Percentiles rank a stretch among this genome's conserved stretches.
Conservation (phyloP, 345 rosid species). For the Camelina hispida region DNA sequence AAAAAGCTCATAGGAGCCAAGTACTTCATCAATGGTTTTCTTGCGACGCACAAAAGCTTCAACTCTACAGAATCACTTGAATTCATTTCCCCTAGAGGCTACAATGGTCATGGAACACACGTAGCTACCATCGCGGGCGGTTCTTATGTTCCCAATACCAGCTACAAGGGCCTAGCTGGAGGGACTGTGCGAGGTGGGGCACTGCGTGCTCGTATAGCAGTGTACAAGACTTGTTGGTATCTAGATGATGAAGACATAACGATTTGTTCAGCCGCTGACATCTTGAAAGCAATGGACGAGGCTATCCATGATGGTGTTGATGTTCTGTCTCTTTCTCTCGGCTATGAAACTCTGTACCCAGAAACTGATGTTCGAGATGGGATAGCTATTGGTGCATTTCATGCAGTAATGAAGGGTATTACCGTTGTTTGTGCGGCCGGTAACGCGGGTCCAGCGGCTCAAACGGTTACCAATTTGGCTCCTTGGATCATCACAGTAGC, state of each 20-base stretch:
- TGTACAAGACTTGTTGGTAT: conserved; percentile 63
- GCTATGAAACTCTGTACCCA: conserved; percentile 34
- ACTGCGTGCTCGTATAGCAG: conserved; percentile 54
- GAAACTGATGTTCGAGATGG: conserved; percentile 49
- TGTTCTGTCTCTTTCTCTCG: conserved; percentile 55
- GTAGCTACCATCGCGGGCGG: conserved; percentile 59
- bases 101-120: conserved; percentile 61
- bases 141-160: conserved; percentile 45
- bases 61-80: conserved; percentile 45
- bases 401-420: conserved; percentile 53
- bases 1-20: conserved; percentile 67
- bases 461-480: conserved; percentile 50
- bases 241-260: neutral
- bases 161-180: conserved; percentile 54
- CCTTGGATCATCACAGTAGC: conserved; percentile 63
- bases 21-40: conserved; percentile 50
- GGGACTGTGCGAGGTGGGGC: conserved; percentile 52
- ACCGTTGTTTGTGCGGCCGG: conserved; percentile 47
- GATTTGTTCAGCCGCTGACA: conserved; percentile 47
- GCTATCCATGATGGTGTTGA: conserved; percentile 63
- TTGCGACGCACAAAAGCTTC: conserved; percentile 40
- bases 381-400: conserved; percentile 53
- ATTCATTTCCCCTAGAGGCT: conserved; percentile 56
- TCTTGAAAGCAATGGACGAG: conserved; percentile 59
- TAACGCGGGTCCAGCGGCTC: conserved; percentile 47